Percentiles rank a stretch among this genome's conserved stretches.
Conservation (phyloP, 805 yeast species). For the Sugiyamaella marilandica region DNA sequence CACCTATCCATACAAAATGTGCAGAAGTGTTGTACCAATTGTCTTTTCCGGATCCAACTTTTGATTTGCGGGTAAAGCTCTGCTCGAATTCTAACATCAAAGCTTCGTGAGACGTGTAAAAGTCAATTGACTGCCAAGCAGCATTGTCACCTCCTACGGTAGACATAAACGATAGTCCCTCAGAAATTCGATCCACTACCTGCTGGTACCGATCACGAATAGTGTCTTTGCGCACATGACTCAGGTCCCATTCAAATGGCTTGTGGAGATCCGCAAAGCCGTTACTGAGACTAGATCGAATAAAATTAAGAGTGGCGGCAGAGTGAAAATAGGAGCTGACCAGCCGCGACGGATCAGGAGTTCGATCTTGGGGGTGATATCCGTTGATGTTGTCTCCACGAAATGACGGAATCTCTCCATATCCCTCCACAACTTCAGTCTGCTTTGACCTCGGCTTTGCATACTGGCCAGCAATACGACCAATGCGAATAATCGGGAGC, state of each 20-base stretch:
- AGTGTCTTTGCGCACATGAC: slow-evolving; percentile 36
- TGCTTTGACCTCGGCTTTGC: slow-evolving; percentile 43
- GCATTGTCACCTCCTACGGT: slow-evolving; percentile 34
- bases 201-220: slow-evolving; percentile 37
- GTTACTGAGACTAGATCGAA: slow-evolving; percentile 32
- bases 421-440: slow-evolving; percentile 39
- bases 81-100: slow-evolving; percentile 40
- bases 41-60: slow-evolving; percentile 1
- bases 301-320: slow-evolving; percentile 41
- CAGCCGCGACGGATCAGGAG: slow-evolving; percentile 38
- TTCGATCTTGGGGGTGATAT: slow-evolving; percentile 35
- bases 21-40: slow-evolving; percentile 40
- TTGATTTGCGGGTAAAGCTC: slow-evolving; percentile 33
- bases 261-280: slow-evolving; percentile 41
- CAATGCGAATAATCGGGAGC: slow-evolving; percentile 38
- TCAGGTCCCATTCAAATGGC: slow-evolving; percentile 39
- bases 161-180: slow-evolving; percentile 36
- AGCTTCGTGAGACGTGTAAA: slow-evolving; percentile 41
- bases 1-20: slow-evolving; percentile 43
- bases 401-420: slow-evolving; percentile 37
- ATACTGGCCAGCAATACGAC: slow-evolving; percentile 43
- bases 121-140: slow-evolving; percentile 33
- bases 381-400: slow-evolving; percentile 43
- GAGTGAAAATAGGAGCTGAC: slow-evolving; percentile 43
- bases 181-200: slow-evolving; percentile 34